Evolutionary conservation across 2,329 filamentous ascomycete species (phyloP).

Genomic region (Aspergillus intermedius): DNA sequence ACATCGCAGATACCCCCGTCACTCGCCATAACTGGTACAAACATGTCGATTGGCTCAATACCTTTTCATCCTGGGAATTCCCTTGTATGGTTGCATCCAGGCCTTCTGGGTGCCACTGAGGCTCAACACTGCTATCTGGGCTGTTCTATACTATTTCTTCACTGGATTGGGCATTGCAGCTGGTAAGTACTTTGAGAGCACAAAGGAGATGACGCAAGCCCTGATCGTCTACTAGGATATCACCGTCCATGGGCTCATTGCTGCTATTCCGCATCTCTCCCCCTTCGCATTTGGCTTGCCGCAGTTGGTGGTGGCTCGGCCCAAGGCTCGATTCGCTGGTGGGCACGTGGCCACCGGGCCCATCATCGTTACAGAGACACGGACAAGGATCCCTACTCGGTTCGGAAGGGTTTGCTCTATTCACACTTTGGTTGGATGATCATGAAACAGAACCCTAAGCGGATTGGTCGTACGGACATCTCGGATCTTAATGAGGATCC

Average conservation of each 20-base stretch:
- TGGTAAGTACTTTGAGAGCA: constrained; percentile 40
- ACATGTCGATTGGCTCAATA: constrained; percentile 85
- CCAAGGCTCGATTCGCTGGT: neutral
- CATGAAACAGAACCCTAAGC: neutral
- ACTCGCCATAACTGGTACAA: constrained; percentile 75
- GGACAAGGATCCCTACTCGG: neutral
- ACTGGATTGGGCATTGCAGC: constrained; percentile 69
- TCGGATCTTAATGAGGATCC: constrained; percentile 68
- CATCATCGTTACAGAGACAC: neutral
- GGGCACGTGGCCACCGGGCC: neutral
- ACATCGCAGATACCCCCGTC: constrained; percentile 73
- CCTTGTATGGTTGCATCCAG: constrained; percentile 61
- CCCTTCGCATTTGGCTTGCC: neutral
- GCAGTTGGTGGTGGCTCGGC: neutral
- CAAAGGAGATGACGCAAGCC: neutral
- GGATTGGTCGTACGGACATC: neutral
- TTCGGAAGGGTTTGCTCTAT: neutral
- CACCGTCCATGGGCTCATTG: neutral
- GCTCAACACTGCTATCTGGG: constrained; percentile 60
- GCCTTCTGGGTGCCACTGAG: constrained; percentile 69
- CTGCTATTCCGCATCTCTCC: neutral
- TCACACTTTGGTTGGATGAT: neutral
- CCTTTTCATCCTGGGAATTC: constrained; percentile 69
- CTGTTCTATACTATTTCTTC: constrained; percentile 70
- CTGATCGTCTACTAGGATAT: neutral